Evolutionary conservation across 805 yeast genomes (phyloP).

Genomic region (Priceomyces carsonii): DNA sequence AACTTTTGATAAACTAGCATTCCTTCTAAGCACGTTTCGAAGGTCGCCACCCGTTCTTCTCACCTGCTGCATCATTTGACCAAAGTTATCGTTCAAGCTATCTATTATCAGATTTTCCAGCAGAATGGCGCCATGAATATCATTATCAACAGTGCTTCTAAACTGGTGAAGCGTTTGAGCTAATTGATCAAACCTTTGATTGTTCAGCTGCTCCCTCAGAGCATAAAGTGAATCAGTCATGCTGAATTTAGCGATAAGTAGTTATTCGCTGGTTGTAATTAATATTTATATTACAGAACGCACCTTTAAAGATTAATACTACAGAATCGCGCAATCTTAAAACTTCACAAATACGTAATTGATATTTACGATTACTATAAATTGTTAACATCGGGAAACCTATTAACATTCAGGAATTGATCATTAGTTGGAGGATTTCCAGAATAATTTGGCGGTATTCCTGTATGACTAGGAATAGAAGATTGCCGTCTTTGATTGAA

Average conservation of each 20-base stretch:
- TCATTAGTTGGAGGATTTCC: conserved; percentile 2
- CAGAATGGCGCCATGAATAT: conserved; percentile 41
- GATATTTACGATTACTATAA: no score
- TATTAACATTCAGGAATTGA: conserved; percentile 28
- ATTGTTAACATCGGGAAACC: conserved; percentile 27
- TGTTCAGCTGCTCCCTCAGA: conserved; percentile 43
- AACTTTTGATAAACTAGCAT: conserved; percentile 39
- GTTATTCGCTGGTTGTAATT: background rate
- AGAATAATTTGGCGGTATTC: no score
- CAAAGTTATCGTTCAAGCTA: conserved; percentile 39
- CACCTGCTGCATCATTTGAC: conserved; percentile 37
- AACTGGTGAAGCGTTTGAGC: conserved; percentile 45
- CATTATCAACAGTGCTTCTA: conserved; percentile 42
- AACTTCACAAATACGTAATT: no score
- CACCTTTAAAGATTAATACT: no score
- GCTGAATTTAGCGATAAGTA: background rate
- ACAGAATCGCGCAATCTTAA: no score
- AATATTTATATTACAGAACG: background rate
- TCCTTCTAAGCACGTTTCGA: conserved; percentile 40
- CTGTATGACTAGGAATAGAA: no score
- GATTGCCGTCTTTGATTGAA: no score
- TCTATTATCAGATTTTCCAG: conserved; percentile 41
- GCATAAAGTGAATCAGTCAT: conserved; percentile 35
- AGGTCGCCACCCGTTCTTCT: conserved; percentile 42
- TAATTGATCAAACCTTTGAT: conserved; percentile 42